Conservation (phyloP, 306 rosid species). For the Acacia confusa region DNA sequence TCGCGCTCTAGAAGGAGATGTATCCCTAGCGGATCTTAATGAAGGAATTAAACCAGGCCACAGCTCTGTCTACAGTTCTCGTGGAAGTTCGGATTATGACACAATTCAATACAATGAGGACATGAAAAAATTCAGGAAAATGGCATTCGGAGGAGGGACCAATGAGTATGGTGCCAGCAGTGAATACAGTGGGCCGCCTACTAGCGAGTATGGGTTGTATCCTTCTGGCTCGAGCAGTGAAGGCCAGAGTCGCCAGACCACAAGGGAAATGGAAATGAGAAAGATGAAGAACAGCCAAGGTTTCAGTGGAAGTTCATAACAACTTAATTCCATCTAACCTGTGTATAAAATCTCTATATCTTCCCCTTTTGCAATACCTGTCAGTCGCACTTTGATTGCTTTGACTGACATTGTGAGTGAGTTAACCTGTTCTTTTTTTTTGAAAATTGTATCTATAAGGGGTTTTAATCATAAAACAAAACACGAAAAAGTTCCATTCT, state of each 20-base stretch:
- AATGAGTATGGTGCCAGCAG: constrained; percentile 64
- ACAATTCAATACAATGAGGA: constrained; percentile 69
- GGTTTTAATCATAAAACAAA: constrained; percentile 17
- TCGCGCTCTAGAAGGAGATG: constrained; percentile 75
- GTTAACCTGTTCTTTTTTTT: not conserved
- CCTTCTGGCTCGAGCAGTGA: constrained; percentile 77
- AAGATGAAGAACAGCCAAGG: constrained; percentile 45
- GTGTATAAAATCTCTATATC: constrained; percentile 38
- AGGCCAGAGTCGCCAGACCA: constrained; percentile 60
- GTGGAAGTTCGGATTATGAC: constrained; percentile 72
- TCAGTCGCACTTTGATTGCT: constrained; percentile 26
- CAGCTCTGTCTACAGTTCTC: constrained; percentile 51
- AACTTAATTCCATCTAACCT: constrained; percentile 15
- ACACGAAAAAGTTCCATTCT: constrained; percentile 25
- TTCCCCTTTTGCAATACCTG: not conserved
- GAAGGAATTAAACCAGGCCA: constrained; percentile 65
- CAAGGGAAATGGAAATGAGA: constrained; percentile 61
- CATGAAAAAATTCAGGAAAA: constrained; percentile 62
- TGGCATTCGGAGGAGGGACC: constrained; percentile 56
- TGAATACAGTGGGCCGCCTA: constrained; percentile 56
- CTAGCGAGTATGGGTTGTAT: constrained; percentile 63
- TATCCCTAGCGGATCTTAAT: constrained; percentile 59
- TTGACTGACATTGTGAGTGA: constrained; percentile 26
- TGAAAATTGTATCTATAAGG: constrained; percentile 35
- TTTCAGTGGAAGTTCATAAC: constrained; percentile 48